A percentile compares a stretch with the other conserved stretches of the same genome.
Conservation (phyloP, 1,139 yeast genomes). For the Candida frijolesensis region DNA sequence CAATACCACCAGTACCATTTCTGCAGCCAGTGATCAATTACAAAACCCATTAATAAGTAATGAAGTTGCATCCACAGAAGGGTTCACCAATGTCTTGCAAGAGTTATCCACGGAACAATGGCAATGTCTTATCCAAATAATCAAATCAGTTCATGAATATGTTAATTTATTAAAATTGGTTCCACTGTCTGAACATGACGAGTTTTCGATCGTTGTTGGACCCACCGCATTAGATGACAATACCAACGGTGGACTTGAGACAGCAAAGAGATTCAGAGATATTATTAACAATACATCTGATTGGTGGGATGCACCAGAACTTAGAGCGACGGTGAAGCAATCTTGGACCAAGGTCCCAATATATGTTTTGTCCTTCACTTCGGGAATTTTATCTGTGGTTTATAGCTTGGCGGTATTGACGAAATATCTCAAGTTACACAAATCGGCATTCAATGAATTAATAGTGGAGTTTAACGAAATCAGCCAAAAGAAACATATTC, state of each 20-base stretch:
- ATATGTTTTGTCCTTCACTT: slow-evolving; percentile 26
- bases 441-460: slow-evolving; percentile 8
- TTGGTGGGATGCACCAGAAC: slow-evolving; percentile 29
- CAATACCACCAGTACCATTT: neutral
- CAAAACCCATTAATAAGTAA: slow-evolving; percentile 18
- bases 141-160: slow-evolving; percentile 17
- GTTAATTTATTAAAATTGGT: slow-evolving; percentile 21
- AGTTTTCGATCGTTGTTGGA: slow-evolving; percentile 14
- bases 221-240: slow-evolving; percentile 11
- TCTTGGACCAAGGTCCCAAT: slow-evolving; percentile 46
- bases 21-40: neutral
- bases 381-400: slow-evolving; percentile 29
- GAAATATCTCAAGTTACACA: slow-evolving; percentile 21
- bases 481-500: slow-evolving; percentile 8
- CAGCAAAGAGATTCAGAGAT: slow-evolving; percentile 6
- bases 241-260: neutral
- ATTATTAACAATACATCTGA: slow-evolving; percentile 11
- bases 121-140: slow-evolving; percentile 20
- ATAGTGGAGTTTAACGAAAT: slow-evolving; percentile 13
- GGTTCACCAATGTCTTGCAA: slow-evolving; percentile 20
- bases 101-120: slow-evolving; percentile 22
- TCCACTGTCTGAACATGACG: slow-evolving; percentile 19
- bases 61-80: slow-evolving; percentile 20
- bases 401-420: slow-evolving; percentile 31
- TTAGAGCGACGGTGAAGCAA: slow-evolving; percentile 26